These are phyloP conservation scores for Neospermospora avenae DNA, from an alignment of 2,329 filamentous ascomycete genomes.

Conservation along the genomic window DNA sequence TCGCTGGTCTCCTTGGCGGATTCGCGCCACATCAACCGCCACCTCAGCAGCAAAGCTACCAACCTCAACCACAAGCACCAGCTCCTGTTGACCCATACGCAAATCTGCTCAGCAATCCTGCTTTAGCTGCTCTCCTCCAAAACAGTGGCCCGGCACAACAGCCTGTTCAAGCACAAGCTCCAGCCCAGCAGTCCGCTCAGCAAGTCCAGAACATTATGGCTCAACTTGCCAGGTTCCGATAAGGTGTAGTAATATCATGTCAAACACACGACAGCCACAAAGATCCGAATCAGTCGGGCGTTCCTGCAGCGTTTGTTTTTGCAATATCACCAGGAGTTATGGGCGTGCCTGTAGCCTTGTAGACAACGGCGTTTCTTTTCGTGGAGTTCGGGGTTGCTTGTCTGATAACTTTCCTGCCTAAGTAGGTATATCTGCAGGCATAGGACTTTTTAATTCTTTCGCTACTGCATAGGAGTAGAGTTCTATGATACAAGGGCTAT, in stretches of 20 bases:
- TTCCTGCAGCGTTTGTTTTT: neutral
- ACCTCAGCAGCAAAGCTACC: conserved; percentile 35
- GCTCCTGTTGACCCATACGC: conserved; percentile 31
- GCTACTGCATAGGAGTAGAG: neutral
- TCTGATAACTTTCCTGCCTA: neutral
- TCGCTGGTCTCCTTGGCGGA: conserved; percentile 34
- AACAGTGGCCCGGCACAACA: conserved; percentile 18
- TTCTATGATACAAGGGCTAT: neutral
- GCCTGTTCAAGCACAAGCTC: conserved; percentile 16
- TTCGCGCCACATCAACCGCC: conserved; percentile 33
- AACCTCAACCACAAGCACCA: conserved; percentile 26
- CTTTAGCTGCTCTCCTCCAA: conserved; percentile 28
- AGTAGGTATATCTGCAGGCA: neutral
- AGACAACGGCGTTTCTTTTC: neutral
- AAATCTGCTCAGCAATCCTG: conserved; percentile 26
- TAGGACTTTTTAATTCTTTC: neutral
- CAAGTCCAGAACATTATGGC: conserved; percentile 73
- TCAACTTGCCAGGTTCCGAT: conserved; percentile 63
- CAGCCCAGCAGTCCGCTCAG: conserved; percentile 40
- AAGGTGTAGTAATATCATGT: conserved; percentile 38
- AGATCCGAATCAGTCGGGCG: neutral
- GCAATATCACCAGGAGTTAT: neutral
- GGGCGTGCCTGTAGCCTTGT: neutral
- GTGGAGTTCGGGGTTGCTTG: neutral
- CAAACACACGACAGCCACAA: neutral